Conservation (phyloP, 495 filamentous ascomycete species). For the Podospora pseudopauciseta region DNA sequence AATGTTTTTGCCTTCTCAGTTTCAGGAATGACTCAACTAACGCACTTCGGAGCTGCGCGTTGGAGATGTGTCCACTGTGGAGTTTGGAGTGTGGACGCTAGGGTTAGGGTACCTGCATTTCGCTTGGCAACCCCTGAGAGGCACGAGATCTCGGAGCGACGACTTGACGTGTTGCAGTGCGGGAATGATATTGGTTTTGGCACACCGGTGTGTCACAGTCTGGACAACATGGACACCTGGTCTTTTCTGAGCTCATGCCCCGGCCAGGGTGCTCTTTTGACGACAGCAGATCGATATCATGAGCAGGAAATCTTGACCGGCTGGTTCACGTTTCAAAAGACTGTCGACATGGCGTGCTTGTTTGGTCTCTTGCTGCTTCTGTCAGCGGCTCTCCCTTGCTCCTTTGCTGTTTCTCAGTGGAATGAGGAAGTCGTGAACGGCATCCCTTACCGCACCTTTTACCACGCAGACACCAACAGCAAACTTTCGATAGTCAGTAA, state of each 20-base stretch:
- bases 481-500: constrained; percentile 51
- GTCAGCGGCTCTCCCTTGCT: neutral
- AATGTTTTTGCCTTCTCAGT: neutral
- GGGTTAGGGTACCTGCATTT: neutral
- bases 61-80: constrained; percentile 11
- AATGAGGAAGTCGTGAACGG: neutral
- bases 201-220: too few relatives aligned
- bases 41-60: neutral
- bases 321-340: neutral
- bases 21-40: constrained; percentile 5
- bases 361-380: neutral
- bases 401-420: neutral
- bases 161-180: neutral
- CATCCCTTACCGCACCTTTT: constrained; percentile 40
- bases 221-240: too few relatives aligned
- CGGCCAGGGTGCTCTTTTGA: too few relatives aligned
- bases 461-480: constrained; percentile 50
- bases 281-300: too few relatives aligned
- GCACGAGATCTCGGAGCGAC: neutral
- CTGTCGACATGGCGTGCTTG: neutral
- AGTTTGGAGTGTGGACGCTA: neutral
- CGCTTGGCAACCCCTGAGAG: neutral
- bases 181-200: too few relatives aligned
- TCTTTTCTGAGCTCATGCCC: too few relatives aligned
- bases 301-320: neutral